These are phyloP conservation scores for Crucibulum cyathiforme DNA, from an alignment of 1,284 basidiomycete genomes.

Conservation along the genomic window DNA sequence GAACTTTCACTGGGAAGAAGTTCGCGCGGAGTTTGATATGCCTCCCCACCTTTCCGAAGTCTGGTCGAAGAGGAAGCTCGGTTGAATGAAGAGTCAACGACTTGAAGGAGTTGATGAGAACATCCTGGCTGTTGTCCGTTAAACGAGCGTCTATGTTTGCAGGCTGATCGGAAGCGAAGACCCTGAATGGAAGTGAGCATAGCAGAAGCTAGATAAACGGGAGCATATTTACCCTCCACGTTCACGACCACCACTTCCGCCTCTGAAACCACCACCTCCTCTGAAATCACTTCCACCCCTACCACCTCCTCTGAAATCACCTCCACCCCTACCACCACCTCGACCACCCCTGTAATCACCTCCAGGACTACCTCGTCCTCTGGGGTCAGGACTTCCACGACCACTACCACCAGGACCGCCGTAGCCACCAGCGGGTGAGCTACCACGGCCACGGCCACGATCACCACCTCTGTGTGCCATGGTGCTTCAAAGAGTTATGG, in stretches of 20 bases:
- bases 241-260: conserved; percentile 41
- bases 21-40: conserved; percentile 73
- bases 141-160: conserved; percentile 68
- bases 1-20: conserved; percentile 73
- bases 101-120: conserved; percentile 57
- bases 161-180: conserved; percentile 56
- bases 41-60: conserved; percentile 65
- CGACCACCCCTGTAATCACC: conserved; percentile 24
- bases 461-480: conserved; percentile 32
- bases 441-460: conserved; percentile 36
- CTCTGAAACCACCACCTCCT: conserved; percentile 32
- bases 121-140: conserved; percentile 59
- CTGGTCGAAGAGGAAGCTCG: conserved; percentile 71
- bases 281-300: background rate
- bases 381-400: conserved; percentile 28
- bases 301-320: conserved; percentile 33
- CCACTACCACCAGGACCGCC: conserved; percentile 37
- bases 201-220: conserved; percentile 3
- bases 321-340: conserved; percentile 28
- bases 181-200: conserved; percentile 39
- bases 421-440: conserved; percentile 23
- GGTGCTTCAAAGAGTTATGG: no score
- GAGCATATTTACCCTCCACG: conserved; percentile 53
- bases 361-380: conserved; percentile 25
- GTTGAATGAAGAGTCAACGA: conserved; percentile 46